Evolutionary conservation across 805 yeast species (phyloP).

Genomic region (Yarrowia phangngaensis): DNA sequence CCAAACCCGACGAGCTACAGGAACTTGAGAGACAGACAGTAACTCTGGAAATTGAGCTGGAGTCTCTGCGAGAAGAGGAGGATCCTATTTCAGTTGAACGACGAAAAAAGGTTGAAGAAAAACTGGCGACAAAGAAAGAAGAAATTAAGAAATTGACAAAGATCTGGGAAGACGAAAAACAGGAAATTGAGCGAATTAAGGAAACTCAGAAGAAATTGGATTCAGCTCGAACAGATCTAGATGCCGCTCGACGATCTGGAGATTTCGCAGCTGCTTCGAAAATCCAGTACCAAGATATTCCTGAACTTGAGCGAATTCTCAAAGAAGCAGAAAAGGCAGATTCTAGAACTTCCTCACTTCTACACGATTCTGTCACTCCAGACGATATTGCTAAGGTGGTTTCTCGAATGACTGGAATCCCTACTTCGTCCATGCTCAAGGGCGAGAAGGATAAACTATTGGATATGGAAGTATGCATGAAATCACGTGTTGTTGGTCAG

Average conservation of each 20-base stretch:
- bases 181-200: constrained; percentile 71
- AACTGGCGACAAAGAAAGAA: constrained; percentile 55
- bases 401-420: constrained; percentile 93
- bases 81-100: constrained; percentile 80
- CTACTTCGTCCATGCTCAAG: constrained; percentile 81
- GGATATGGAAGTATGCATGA: constrained; percentile 78
- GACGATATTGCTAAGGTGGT: constrained; percentile 92
- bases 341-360: constrained; percentile 39
- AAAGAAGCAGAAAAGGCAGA: constrained; percentile 52
- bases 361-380: constrained; percentile 89
- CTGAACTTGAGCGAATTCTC: constrained; percentile 65
- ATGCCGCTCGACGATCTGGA: constrained; percentile 76
- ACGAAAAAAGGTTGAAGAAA: constrained; percentile 65
- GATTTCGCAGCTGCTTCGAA: constrained; percentile 86
- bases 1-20: constrained; percentile 92
- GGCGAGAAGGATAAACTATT: constrained; percentile 91
- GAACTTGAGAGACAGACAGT: constrained; percentile 81
- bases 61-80: constrained; percentile 87
- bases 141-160: constrained; percentile 70
- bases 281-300: constrained; percentile 81
- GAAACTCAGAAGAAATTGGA: constrained; percentile 78
- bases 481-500: constrained; percentile 84
- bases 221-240: constrained; percentile 76
- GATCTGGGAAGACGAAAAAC: constrained; percentile 82
- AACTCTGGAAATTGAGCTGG: constrained; percentile 93